phyloP scores from a whole-genome alignment of 1,284 basidiomycete genomes.

The Peniophora sp. region DNA sequence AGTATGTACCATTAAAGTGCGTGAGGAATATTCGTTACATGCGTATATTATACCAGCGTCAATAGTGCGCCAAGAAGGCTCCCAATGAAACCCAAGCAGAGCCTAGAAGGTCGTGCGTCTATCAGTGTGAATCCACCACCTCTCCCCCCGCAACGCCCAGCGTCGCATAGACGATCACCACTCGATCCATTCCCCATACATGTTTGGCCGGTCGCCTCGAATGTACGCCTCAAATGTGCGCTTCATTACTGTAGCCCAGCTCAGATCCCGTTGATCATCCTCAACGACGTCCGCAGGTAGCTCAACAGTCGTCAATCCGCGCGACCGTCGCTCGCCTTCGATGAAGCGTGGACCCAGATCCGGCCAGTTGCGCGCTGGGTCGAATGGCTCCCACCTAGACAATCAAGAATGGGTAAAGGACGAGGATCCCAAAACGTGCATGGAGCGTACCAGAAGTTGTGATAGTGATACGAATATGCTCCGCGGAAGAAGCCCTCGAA shows the following conservation, averaged over 20 bases:
- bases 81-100: too few relatives aligned
- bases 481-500: constrained; percentile 67
- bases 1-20: too few relatives aligned
- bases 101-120: too few relatives aligned
- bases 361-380: constrained; percentile 82
- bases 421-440: too few relatives aligned
- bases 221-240: constrained; percentile 87
- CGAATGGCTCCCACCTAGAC: constrained; percentile 88
- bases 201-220: constrained; percentile 83
- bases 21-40: too few relatives aligned
- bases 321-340: constrained; percentile 60
- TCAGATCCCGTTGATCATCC: constrained; percentile 66
- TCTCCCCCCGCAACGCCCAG: too few relatives aligned
- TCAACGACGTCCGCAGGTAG: constrained; percentile 32
- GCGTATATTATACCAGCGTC: too few relatives aligned
- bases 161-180: constrained; percentile 32
- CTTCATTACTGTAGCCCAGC: constrained; percentile 88
- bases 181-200: constrained; percentile 83
- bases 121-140: too few relatives aligned
- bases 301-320: constrained; percentile 19
- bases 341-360: constrained; percentile 79
- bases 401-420: too few relatives aligned
- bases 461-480: constrained; percentile 64
- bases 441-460: constrained; percentile 32
- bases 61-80: too few relatives aligned